A percentile compares a stretch with the other conserved stretches of the same genome.
Conservation (phyloP, 495 filamentous ascomycete species). For the Podospora pseudopauciseta region DNA sequence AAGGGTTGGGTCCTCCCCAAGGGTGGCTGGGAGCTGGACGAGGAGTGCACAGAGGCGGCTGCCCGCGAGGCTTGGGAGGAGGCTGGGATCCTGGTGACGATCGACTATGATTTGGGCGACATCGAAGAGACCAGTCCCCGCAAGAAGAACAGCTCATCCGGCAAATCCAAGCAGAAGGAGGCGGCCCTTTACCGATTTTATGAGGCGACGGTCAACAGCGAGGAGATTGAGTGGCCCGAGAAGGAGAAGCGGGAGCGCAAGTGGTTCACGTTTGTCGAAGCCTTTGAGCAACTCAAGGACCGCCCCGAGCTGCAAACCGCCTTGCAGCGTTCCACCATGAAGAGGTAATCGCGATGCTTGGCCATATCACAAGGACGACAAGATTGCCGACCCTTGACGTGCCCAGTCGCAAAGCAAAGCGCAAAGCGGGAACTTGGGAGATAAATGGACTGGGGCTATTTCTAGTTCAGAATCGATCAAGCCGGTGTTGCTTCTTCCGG, state of each 20-base stretch:
- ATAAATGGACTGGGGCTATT: neutral
- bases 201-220: constrained; percentile 75
- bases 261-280: constrained; percentile 83
- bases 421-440: neutral
- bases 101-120: constrained; percentile 77
- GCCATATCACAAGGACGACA: constrained; percentile 18
- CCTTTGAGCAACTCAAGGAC: constrained; percentile 67
- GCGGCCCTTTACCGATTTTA: constrained; percentile 84
- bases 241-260: constrained; percentile 82
- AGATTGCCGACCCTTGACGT: neutral
- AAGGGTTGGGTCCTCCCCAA: constrained; percentile 94
- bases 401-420: neutral
- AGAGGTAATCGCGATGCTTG: constrained; percentile 28
- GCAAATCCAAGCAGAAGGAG: constrained; percentile 53
- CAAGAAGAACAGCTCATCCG: constrained; percentile 43
- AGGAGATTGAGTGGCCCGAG: constrained; percentile 89
- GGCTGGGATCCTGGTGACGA: constrained; percentile 79
- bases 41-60: constrained; percentile 57
- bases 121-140: constrained; percentile 74
- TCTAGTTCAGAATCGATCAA: neutral
- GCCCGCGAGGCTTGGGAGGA: constrained; percentile 95
- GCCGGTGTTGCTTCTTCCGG: neutral
- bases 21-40: constrained; percentile 95
- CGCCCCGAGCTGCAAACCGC: constrained; percentile 88
- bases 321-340: constrained; percentile 74